phyloP scores from a whole-genome alignment of 305 asterid genomes.

The Solanum hybrid region DNA sequence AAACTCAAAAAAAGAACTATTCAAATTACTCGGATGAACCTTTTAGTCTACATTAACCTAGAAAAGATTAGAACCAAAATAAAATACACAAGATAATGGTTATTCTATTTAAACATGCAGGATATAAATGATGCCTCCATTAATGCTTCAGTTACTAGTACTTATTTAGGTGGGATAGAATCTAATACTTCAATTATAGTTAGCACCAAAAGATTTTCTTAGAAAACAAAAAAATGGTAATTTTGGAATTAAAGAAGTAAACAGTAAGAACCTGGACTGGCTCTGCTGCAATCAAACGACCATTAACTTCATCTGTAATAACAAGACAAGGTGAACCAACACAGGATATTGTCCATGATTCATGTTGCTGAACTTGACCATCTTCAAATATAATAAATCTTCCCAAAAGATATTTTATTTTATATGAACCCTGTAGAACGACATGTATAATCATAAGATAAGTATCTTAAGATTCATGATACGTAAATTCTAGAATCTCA shows the following conservation, averaged over 20 bases:
- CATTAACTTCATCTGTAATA: neutral
- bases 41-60: neutral
- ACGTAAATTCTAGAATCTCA: neutral
- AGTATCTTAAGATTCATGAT: neutral
- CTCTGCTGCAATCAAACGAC: neutral
- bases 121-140: neutral
- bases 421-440: neutral
- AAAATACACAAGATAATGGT: neutral
- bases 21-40: neutral
- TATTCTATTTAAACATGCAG: neutral
- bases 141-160: neutral
- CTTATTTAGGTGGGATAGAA: too few species aligned
- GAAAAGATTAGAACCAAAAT: neutral
- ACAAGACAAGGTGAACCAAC: neutral
- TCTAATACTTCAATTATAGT: neutral
- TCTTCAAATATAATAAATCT: neutral
- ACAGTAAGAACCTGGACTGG: neutral
- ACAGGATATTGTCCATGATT: neutral
- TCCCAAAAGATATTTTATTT: neutral
- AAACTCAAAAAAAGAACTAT: neutral
- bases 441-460: neutral
- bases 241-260: neutral
- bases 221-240: neutral
- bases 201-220: neutral
- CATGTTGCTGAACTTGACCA: neutral